Conservation (phyloP, 2,329 filamentous ascomycete genomes). For the Rhinocladiella mackenziei region DNA sequence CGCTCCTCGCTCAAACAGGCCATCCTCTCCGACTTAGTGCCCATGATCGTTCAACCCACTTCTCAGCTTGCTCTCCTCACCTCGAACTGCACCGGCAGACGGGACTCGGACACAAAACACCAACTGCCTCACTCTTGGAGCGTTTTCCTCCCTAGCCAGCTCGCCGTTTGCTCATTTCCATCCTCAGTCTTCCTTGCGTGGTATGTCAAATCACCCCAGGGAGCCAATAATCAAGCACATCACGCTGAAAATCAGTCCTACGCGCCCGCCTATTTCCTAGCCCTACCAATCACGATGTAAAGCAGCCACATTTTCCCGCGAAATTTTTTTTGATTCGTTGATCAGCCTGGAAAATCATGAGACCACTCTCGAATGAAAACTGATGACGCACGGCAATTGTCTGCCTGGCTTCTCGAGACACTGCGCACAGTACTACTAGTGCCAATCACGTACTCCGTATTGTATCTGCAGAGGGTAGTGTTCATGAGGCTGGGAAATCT, state of each 20-base stretch:
- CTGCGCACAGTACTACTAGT: too few species aligned
- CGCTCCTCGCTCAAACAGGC: constrained; percentile 13
- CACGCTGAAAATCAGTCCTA: too few species aligned
- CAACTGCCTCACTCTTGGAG: neutral
- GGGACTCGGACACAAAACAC: neutral
- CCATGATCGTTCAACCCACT: neutral
- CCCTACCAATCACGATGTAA: too few species aligned
- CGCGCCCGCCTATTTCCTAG: too few species aligned
- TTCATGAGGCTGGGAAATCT: neutral
- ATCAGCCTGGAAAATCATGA: constrained; percentile 5
- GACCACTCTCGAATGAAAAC: too few species aligned
- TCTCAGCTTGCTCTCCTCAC: neutral
- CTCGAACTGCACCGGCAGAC: neutral
- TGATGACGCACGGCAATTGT: too few species aligned
- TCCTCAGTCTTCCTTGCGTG: too few species aligned
- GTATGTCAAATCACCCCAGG: too few species aligned
- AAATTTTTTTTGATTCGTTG: constrained; percentile 8
- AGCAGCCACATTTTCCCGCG: neutral
- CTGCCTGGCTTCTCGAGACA: constrained; percentile 7
- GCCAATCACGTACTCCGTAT: too few species aligned
- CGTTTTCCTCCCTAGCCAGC: constrained; percentile 1
- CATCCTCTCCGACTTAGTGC: constrained; percentile 9
- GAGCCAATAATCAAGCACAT: constrained; percentile 8
- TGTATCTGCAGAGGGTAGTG: too few species aligned
- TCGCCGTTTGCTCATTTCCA: too few species aligned